Base-by-base conservation (phyloP, 2,329 filamentous ascomycete species). In the Pseudogymnoascus sp. region DNA sequence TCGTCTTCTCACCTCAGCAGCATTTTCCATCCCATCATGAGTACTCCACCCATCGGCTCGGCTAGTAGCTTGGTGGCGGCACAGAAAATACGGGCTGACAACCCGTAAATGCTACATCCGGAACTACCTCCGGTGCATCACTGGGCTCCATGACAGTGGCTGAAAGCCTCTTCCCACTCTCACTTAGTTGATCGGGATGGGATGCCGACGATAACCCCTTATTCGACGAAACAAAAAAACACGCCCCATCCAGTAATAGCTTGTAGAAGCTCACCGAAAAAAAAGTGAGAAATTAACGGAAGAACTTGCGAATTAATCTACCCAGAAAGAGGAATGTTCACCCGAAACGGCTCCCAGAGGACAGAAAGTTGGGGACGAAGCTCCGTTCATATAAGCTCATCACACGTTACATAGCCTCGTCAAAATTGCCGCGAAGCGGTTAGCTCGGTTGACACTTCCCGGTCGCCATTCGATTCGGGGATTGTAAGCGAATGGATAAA, bases 361-460 rank as follows among this genome's bases (percentile, higher is more conserved):
- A 12, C 25, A 8, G n/a, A 31, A 8, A 14, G n/a, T n/a, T 53
- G 46, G 28, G 28, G 28, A 56, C n/a, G 50, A 56, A 56, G 50
- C 50, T 56, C 50, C 50, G 50, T 56, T 34, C 28, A 56, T 56
- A 56, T 56, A 56, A 56, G 50, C 28, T 56, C 50, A 56, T 56
- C 50, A 56, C 50, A 56, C 50, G 50, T 56, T 56, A 34, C 50
- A 56, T 56, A 56, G 28, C 50, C 50, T 56, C 50, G 50, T 56
- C 50, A 56, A 56, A 56, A 56, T 56, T 56, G 50, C 50, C 50
- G 50, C 50, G 28, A 56, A 56, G 50, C 50, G 50, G 50, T 56
- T 56, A 56, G 50, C 50, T 56, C 50, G 28, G 50, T 56, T 56
- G 50, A 21, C 10, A 56, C 28, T 56, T 56, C 50, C 50, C 11